phyloP scores from a whole-genome alignment of 495 filamentous ascomycete species.

The Lophiotrema nucula region DNA sequence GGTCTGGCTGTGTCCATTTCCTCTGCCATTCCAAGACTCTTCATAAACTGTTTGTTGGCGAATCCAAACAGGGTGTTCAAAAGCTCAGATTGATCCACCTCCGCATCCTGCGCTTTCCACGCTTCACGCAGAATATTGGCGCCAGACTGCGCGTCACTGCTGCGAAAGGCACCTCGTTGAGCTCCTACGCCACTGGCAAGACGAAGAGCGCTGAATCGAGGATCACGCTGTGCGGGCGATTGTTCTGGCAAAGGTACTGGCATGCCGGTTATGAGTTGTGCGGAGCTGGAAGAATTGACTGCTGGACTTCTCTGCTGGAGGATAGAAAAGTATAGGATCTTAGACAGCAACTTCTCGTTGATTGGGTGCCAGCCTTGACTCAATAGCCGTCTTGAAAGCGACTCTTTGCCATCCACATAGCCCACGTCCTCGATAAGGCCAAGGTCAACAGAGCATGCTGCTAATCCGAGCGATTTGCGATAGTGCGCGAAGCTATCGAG shows the following conservation, averaged over 20 bases:
- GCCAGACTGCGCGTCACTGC: too few species aligned
- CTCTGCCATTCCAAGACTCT: neutral
- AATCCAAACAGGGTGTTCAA: too few species aligned
- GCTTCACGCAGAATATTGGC: too few species aligned
- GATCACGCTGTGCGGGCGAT: too few species aligned
- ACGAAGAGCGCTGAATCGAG: too few species aligned
- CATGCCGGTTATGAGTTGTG: too few species aligned
- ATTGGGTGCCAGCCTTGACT: neutral
- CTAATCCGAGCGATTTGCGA: neutral
- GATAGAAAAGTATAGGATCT: constrained; percentile 10
- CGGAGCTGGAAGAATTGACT: too few species aligned
- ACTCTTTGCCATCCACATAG: neutral
- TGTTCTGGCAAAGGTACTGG: too few species aligned
- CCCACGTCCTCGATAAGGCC: neutral
- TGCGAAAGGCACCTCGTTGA: too few species aligned
- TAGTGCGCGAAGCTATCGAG: constrained; percentile 1
- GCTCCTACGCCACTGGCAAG: too few species aligned
- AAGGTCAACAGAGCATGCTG: neutral
- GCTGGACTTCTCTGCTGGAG: constrained; percentile 1
- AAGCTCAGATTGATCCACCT: too few species aligned
- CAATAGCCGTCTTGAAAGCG: neutral
- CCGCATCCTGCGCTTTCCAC: too few species aligned
- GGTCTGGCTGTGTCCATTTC: neutral
- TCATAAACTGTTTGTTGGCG: neutral
- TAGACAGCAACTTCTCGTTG: neutral